Evolutionary conservation across 768 basidiomycete species (phyloP).

Genomic region (Tricholoma terreum): DNA sequence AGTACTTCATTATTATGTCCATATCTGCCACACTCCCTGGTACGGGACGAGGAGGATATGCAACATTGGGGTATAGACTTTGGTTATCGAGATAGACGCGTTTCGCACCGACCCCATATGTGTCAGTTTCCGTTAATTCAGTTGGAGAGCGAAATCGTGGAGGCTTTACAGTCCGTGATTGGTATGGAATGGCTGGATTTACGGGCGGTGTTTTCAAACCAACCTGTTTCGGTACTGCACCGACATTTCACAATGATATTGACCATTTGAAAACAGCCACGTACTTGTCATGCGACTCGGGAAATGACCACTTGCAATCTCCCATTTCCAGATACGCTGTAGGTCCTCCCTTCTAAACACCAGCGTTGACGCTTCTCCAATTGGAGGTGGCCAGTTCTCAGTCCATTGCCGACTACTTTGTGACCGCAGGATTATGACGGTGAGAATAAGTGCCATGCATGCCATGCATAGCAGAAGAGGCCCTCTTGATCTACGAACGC

Average conservation of each 20-base stretch:
- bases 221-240: constrained; percentile 62
- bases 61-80: constrained; percentile 54
- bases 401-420: constrained; percentile 41
- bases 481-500: constrained; percentile 52
- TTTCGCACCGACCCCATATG: constrained; percentile 69
- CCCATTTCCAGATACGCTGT: constrained; percentile 91
- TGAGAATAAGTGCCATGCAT: constrained; percentile 49
- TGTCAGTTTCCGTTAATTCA: constrained; percentile 41
- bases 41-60: constrained; percentile 82
- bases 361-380: constrained; percentile 59
- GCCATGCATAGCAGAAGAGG: constrained; percentile 51
- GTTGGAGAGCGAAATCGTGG: constrained; percentile 47
- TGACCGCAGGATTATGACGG: constrained; percentile 42
- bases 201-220: constrained; percentile 50
- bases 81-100: constrained; percentile 73
- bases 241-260: constrained; percentile 4
- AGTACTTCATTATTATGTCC: constrained; percentile 82
- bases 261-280: constrained; percentile 23
- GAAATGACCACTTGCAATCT: constrained; percentile 86
- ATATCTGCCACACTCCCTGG: constrained; percentile 84
- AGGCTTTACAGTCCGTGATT: constrained; percentile 43
- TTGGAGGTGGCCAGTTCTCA: constrained; percentile 34
- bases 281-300: constrained; percentile 69
- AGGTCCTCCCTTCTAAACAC: constrained; percentile 70
- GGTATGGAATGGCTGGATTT: constrained; percentile 67